phyloP scores from a whole-genome alignment of 2,329 filamentous ascomycete genomes.

The Tolypocladium tundrense region DNA sequence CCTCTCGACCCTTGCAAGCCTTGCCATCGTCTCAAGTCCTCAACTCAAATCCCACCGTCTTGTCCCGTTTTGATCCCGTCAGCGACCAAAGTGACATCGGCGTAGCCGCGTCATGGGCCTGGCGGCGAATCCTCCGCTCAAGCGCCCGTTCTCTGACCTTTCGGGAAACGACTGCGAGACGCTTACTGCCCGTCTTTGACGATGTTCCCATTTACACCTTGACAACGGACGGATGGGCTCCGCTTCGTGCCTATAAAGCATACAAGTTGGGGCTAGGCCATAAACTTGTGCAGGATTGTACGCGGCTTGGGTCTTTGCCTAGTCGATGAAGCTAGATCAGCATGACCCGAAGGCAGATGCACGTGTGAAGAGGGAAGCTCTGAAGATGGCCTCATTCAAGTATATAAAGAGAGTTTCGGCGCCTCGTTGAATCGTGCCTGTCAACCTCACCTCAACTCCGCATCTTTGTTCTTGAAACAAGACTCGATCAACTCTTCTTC shows the following conservation, averaged over 20 bases:
- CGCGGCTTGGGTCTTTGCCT: not conserved
- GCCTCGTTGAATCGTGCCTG: not conserved
- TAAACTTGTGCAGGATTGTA: no score
- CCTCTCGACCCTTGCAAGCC: not conserved
- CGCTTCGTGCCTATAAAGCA: not conserved
- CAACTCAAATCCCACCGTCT: not conserved
- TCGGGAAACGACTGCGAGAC: not conserved
- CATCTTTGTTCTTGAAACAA: not conserved
- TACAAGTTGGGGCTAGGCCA: no score
- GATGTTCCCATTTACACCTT: not conserved
- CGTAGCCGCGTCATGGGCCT: not conserved
- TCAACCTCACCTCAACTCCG: not conserved
- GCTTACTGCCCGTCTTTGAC: not conserved
- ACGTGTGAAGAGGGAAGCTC: not conserved
- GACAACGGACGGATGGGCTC: not conserved
- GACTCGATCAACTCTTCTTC: not conserved
- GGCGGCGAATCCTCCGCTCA: not conserved
- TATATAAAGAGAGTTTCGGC: not conserved
- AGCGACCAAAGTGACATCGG: not conserved
- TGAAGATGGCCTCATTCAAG: no score
- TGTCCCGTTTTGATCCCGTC: not conserved
- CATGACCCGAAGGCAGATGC: not conserved
- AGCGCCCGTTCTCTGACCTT: not conserved
- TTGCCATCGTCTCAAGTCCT: not conserved
- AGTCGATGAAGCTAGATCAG: not conserved